Base-by-base conservation (phyloP, 140 eudicot species). In the Cichorium intybus region DNA sequence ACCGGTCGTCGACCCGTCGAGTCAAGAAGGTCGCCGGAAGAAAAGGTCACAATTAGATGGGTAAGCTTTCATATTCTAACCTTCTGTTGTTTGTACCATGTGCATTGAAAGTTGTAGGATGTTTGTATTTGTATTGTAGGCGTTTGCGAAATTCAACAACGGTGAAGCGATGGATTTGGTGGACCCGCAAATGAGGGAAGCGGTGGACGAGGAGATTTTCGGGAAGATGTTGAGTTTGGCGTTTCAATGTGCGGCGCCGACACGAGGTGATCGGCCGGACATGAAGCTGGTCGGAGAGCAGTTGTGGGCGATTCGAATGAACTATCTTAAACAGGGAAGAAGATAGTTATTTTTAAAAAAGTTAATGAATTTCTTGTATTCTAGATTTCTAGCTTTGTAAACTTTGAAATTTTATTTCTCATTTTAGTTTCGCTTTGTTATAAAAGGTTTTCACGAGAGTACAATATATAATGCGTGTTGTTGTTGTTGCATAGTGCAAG, bases 1-100 rank as follows among this genome's bases (percentile, higher is more conserved):
- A 88, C 97, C 3, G 99, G 99, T 4, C 99, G 99, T 18, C 84
- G 99, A 16, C 99, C 99, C 50, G 95, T 93, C 39, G 99, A 93
- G 45, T 58, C 77, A 23, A 85, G 81, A 57, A 77, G 75, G 74
- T 56, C 83, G 1, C 64, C 84, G 6, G 87, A 83, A 1, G 99
- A 93, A 81, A 83, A 81, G 77, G 85, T 93, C 54, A 83, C 89
- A 10, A 62, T 89, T 60, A 83, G 92, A 93, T 93, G 99, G 99
- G 99, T 93, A 86, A 77, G 85, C 63, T 62, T 56, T 37, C 39
- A 24, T n/a, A 46, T 24, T 41, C 78, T 39, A 3, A 0, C 10
- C 41, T 34, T 34, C 12, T 34, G 2, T 10, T 8, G n/a, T 26
- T 37, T 55, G 60, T 71, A 61, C 62, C 7, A 18, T 28, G 63